phyloP scores from a whole-genome alignment of 768 basidiomycete species.

The Boletus rubropictus region DNA sequence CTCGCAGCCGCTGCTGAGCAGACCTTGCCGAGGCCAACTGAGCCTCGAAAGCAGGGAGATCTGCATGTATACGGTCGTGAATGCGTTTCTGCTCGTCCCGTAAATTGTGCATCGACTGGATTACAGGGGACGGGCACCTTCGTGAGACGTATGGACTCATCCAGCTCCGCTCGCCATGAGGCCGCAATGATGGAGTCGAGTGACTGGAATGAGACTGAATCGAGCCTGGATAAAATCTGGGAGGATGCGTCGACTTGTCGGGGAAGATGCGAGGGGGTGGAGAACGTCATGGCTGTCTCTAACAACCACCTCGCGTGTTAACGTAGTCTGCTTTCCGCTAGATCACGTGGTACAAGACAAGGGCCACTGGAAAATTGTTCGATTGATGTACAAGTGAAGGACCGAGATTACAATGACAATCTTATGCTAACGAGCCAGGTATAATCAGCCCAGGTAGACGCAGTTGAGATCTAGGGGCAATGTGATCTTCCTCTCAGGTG shows the following conservation, averaged over 20 bases:
- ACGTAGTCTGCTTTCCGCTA: not conserved
- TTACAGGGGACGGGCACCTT: slow-evolving; percentile 44
- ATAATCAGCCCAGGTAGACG: slow-evolving; percentile 7
- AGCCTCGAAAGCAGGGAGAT: slow-evolving; percentile 57
- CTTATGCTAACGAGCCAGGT: slow-evolving; percentile 29
- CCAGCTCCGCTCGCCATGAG: slow-evolving; percentile 69
- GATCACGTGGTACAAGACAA: slow-evolving; percentile 17
- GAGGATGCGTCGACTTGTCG: slow-evolving; percentile 68
- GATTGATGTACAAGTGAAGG: slow-evolving; percentile 18
- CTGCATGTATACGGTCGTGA: slow-evolving; percentile 63
- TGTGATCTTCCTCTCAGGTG: slow-evolving; percentile 21
- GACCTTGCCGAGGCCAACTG: slow-evolving; percentile 60
- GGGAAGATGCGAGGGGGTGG: slow-evolving; percentile 68
- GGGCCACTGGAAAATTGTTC: not conserved
- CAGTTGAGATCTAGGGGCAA: not conserved
- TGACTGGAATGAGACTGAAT: slow-evolving; percentile 51
- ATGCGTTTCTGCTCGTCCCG: slow-evolving; percentile 49
- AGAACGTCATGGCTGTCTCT: slow-evolving; percentile 57
- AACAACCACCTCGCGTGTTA: not conserved
- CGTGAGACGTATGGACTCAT: slow-evolving; percentile 62
- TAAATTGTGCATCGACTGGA: not conserved
- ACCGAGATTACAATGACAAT: slow-evolving; percentile 24
- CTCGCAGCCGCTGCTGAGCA: slow-evolving; percentile 52
- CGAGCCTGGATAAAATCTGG: slow-evolving; percentile 62
- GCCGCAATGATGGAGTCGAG: slow-evolving; percentile 56